Conservation (phyloP, 345 rosid species). For the Salix udensis region DNA sequence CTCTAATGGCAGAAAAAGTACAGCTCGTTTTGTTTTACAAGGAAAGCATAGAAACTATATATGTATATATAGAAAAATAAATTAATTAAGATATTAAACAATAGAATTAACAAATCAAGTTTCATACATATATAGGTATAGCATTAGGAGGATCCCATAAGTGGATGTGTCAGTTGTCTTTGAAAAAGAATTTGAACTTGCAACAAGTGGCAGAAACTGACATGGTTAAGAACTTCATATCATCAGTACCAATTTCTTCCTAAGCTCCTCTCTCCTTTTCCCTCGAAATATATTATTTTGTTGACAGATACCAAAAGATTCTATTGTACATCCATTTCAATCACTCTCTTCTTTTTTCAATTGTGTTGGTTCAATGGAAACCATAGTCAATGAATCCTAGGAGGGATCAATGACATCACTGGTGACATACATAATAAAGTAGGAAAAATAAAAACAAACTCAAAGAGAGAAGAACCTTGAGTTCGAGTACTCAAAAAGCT, state of each 20-base stretch:
- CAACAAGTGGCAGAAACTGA: neutral
- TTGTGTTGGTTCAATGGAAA: neutral
- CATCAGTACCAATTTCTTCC: neutral
- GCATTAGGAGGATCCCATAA: neutral
- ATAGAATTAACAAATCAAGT: neutral
- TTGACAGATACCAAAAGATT: neutral
- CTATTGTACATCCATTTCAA: neutral
- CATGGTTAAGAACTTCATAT: neutral
- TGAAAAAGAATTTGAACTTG: no score
- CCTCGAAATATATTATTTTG: neutral
- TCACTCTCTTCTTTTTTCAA: neutral
- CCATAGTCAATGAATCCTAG: neutral
- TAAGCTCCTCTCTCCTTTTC: neutral
- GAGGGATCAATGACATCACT: neutral
- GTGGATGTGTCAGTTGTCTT: neutral
- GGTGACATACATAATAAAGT: neutral
- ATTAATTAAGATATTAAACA: neutral
- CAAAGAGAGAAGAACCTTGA: conserved; percentile 25
- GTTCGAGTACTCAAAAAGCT: conserved; percentile 36
- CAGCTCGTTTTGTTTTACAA: neutral
- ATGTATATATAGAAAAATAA: no score
- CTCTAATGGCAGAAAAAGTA: neutral
- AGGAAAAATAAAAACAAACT: no score
- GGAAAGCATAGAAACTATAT: neutral
- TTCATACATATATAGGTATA: neutral